A percentile compares a stretch with the other conserved stretches of the same genome.
phyloP scores from a whole-genome alignment of 306 rosid genomes.

The Quillaja saponaria region DNA sequence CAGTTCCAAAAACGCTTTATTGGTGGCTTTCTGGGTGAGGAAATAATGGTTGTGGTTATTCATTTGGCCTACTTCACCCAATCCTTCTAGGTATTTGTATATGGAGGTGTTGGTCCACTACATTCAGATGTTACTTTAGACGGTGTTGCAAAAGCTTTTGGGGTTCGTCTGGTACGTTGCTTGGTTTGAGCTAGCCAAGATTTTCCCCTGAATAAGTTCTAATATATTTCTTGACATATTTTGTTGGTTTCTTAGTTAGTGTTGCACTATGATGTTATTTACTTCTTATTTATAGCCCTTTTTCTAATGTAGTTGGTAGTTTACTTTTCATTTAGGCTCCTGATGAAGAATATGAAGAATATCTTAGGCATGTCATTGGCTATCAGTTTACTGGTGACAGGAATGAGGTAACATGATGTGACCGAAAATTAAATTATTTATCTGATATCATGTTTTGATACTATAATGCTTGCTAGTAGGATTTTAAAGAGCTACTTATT shows the following conservation, averaged over 20 bases:
- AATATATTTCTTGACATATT: conserved; percentile 7
- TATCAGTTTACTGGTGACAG: conserved; percentile 76
- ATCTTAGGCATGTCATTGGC: conserved; percentile 78
- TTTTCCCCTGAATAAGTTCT: conserved; percentile 18
- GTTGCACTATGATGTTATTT: conserved; percentile 12
- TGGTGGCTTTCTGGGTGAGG: conserved; percentile 23
- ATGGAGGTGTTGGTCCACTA: conserved; percentile 95
- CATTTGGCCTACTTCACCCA: conserved; percentile 19
- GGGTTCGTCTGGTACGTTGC: conserved; percentile 81
- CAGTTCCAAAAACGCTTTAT: conserved; percentile 21
- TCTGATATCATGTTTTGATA: not conserved
- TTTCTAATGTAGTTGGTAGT: conserved; percentile 15
- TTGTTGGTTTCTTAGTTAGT: conserved; percentile 3
- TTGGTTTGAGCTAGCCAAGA: conserved; percentile 23
- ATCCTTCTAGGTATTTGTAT: conserved; percentile 69
- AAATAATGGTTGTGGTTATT: conserved; percentile 24
- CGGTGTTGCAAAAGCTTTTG: conserved; percentile 93
- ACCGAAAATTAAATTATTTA: conserved; percentile 3
- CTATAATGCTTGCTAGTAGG: too few relatives aligned
- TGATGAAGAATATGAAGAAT: conserved; percentile 95
- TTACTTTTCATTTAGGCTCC: conserved; percentile 69
- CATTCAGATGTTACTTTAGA: conserved; percentile 87
- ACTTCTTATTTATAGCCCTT: conserved; percentile 31
- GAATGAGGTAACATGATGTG: conserved; percentile 62
- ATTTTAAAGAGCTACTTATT: too few relatives aligned